Conservation (phyloP, 2,329 filamentous ascomycete genomes). For the Erysiphe neolycopersici region DNA sequence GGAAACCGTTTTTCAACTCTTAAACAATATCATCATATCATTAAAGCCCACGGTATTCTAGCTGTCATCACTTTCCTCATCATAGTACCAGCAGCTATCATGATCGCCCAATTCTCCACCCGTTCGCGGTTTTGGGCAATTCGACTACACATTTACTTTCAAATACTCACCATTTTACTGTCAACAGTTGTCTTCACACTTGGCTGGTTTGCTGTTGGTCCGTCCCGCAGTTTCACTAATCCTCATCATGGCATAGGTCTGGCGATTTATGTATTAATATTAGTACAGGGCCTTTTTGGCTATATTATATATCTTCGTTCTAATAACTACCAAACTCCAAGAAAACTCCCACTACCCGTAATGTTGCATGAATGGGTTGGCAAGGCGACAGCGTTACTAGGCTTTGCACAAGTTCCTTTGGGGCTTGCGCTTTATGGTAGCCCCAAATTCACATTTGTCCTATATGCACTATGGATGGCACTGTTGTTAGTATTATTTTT, state of each 20-base stretch:
- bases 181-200: conserved; percentile 46
- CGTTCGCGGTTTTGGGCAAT: conserved; percentile 32
- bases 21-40: conserved; percentile 40
- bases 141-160: conserved; percentile 46
- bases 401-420: conserved; percentile 64
- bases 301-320: conserved; percentile 23
- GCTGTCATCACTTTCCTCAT: conserved; percentile 49
- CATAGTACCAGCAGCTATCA: conserved; percentile 45
- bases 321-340: conserved; percentile 19
- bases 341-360: conserved; percentile 13
- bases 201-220: conserved; percentile 56
- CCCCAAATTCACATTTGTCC: conserved; percentile 56
- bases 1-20: conserved; percentile 50
- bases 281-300: conserved; percentile 45
- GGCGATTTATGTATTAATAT: conserved; percentile 46
- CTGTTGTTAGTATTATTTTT: conserved; percentile 54
- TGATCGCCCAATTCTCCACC: conserved; percentile 45
- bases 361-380: conserved; percentile 69
- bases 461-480: conserved; percentile 57
- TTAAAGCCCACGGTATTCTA: conserved; percentile 45
- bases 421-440: conserved; percentile 84
- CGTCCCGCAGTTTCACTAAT: conserved; percentile 44
- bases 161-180: conserved; percentile 40
- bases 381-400: conserved; percentile 49
- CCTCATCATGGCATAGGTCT: conserved; percentile 68